Evolutionary conservation across 306 rosid genomes (phyloP), one percentile per base, ranked within the genome.

Genomic region (Fagus crenata): DNA sequence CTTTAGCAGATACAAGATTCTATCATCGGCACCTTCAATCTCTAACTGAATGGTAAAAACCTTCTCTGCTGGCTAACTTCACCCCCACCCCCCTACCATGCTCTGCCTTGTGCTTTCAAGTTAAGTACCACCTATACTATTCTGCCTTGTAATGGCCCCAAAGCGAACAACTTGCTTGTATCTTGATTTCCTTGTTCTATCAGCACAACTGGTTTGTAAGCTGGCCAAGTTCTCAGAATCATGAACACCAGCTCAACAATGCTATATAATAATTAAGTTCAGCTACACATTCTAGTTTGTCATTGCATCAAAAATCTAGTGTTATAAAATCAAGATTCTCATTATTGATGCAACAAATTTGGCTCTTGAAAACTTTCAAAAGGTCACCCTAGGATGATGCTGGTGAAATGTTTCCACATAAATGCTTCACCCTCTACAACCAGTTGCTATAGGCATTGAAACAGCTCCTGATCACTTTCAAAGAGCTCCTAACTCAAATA

Each of bases 391-490:
- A 0, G 49, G 43, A 6, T 32, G 37, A 71, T 1, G 31, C 46
- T 33, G 12, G 17, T 37, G 49, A 53, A 35, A 28, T 36, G 61
- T 53, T 71, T 4, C 18, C 5, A 41, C 37, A 69, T 22, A 14
- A 9, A 53, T 31, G 61, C 1, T 58, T 63, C 46, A 64, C 43
- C 69, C 61, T 64, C 67, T 60, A 32, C 14, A 60, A n/a, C 67
- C 7, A 11, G 67, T 7, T 11, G 39, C 68, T 61, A 1, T 61
- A 12, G 18, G 58, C 36, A 60, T n/a, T 67, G 39, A 68, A 75
- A 72, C 39, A 75, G 43, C n/a, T 36, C 37, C 4, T 28, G 69
- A 64, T 51, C 54, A 65, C 35, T 75, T 87, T 46, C 75, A 72
- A 51, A 40, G 68, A 59, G 56, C 56, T 74, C 83, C 53, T 71